Percentiles rank a stretch among this genome's conserved stretches.
Evolutionary conservation across 176 grass and related monocot genomes (phyloP).

Genomic region (Bolboschoenus planiculmis): DNA sequence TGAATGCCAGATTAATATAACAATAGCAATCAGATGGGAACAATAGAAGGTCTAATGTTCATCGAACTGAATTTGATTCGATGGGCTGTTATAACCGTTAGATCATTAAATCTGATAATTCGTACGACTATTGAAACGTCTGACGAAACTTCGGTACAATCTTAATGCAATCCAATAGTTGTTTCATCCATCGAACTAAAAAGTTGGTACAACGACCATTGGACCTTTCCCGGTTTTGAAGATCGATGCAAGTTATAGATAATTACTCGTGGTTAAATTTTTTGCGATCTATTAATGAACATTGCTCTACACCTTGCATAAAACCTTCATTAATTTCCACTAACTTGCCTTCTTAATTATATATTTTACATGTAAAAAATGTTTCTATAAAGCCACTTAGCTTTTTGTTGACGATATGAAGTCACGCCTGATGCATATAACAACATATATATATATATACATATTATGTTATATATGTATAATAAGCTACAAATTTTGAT

Average conservation of each 20-base stretch:
- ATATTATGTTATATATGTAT: too few relatives aligned
- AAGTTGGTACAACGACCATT: too few relatives aligned
- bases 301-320: not conserved
- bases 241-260: not conserved
- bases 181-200: too few relatives aligned
- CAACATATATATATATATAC: not conserved
- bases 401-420: not conserved
- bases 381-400: not conserved
- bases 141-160: too few relatives aligned
- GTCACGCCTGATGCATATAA: not conserved
- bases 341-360: not conserved
- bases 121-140: too few relatives aligned
- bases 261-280: not conserved
- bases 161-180: too few relatives aligned
- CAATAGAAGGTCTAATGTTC: too few relatives aligned
- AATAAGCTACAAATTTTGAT: not conserved
- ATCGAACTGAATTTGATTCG: too few relatives aligned
- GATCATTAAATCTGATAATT: too few relatives aligned
- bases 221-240: too few relatives aligned
- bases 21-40: not conserved
- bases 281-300: not conserved
- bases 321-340: not conserved
- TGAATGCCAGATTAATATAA: too few relatives aligned
- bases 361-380: not conserved
- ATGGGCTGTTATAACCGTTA: too few relatives aligned